Evolutionary conservation across 1,139 yeast species (phyloP), one percentile per base, ranked within the genome.

Genomic region (Yamadazyma aaseri): DNA sequence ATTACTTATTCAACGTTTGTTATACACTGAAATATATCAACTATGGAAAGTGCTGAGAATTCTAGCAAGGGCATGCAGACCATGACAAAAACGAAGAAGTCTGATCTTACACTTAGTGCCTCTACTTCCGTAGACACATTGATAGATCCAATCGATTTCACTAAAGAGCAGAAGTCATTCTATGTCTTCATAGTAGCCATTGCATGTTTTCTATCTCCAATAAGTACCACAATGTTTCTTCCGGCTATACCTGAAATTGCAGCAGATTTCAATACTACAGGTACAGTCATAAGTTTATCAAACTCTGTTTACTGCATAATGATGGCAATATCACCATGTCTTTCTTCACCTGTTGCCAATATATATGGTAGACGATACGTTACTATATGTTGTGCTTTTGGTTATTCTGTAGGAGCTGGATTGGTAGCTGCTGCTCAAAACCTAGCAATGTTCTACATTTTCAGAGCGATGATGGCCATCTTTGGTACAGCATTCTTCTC

Each of bases 401-500:
- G 60, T 4, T 67, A 60, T 32, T 38, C 63, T 3, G 34, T 68
- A 2, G 53, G 65, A 20, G 52, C 70, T 4, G 42, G 63, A 3
- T 41, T 70, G 3, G 65, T 65, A 3, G 73, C 71, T 0, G 58
- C 62, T 2, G 65, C 78, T 4, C 68, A 58, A 23, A 63, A 73
- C 43, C 42, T 74, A 31, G 68, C 71, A 4, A 73, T 71, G 74
- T 74, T 73, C 44, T 66, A 55, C 36, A 54, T 73, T 0, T 73
- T 73, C 41, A 54, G 80, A 41, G 61, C 70, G 1, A 34, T 63
- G 8, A 56, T 66, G 28, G 79, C 76, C 0, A 43, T 74, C 11
- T 69, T 71, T 46, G 79, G 79, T 2, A 71, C 78, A 1, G 63
- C 76, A 0, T 73, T 72, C 36, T 73, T 73, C 48, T 50, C 67